These are phyloP conservation scores for Penicillium sp. DNA, from an alignment of 2,329 filamentous ascomycete genomes.

Conservation along the genomic window DNA sequence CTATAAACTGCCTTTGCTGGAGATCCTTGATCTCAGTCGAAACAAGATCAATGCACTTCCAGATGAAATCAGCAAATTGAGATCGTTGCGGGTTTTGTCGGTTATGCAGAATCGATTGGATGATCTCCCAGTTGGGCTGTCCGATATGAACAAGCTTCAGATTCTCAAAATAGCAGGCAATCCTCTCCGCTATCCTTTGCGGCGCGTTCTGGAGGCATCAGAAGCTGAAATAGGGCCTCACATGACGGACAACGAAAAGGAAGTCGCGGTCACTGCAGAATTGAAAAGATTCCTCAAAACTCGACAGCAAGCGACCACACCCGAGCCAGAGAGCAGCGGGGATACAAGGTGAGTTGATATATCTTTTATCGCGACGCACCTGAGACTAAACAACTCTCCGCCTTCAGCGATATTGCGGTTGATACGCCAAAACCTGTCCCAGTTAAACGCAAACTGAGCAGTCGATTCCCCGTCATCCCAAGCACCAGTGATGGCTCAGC, in stretches of 20 bases:
- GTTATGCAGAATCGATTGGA: constrained; percentile 85
- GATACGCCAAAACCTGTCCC: constrained; percentile 72
- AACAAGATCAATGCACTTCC: constrained; percentile 81
- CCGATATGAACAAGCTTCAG: constrained; percentile 86
- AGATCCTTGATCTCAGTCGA: constrained; percentile 88
- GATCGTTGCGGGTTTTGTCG: constrained; percentile 84
- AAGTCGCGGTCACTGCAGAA: constrained; percentile 61
- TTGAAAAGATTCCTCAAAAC: constrained; percentile 60
- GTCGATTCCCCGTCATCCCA: constrained; percentile 61
- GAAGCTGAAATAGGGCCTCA: constrained; percentile 64
- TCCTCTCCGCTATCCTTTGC: constrained; percentile 76
- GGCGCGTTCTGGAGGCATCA: constrained; percentile 66
- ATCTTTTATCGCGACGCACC: not conserved
- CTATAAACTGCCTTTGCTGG: constrained; percentile 79
- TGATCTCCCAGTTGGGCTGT: constrained; percentile 78
- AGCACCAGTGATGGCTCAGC: constrained; percentile 57
- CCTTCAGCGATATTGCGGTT: constrained; percentile 66
- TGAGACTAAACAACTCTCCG: constrained; percentile 28
- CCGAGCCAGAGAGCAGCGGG: constrained; percentile 50
- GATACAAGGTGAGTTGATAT: constrained; percentile 43
- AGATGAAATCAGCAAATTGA: constrained; percentile 75
- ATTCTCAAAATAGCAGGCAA: constrained; percentile 90
- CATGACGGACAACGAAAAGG: constrained; percentile 61
- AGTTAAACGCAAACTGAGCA: constrained; percentile 55
- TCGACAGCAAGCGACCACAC: constrained; percentile 43